These are phyloP conservation scores for Paramecium bursaria DNA, from an alignment of 73 alveolate genomes.

Conservation along the genomic window DNA sequence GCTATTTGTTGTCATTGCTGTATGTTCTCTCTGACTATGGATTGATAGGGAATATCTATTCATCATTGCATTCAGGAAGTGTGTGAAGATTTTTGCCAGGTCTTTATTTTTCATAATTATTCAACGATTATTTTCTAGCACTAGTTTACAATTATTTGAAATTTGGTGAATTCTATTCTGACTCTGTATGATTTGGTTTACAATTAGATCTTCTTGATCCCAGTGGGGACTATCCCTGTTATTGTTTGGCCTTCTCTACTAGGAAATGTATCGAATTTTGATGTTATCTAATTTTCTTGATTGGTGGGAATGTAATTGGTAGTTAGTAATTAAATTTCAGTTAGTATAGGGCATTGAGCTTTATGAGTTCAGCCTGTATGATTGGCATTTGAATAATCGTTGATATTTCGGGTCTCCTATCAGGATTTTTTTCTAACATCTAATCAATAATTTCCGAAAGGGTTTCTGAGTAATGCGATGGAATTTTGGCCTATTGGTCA, in stretches of 20 bases:
- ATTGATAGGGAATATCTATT: not conserved
- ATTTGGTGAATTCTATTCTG: constrained; percentile 19
- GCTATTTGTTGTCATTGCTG: not conserved
- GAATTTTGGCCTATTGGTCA: constrained; percentile 32
- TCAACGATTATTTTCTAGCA: not conserved
- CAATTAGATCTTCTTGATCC: not conserved
- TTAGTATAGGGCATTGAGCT: not conserved
- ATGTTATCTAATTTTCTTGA: constrained; percentile 38
- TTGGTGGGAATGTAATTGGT: not conserved
- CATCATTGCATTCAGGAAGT: constrained; percentile 36
- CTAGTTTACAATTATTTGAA: constrained; percentile 37
- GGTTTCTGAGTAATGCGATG: not conserved
- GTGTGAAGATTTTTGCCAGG: constrained; percentile 37
- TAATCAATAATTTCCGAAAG: constrained; percentile 23
- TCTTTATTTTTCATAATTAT: constrained; percentile 4
- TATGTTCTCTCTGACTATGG: constrained; percentile 29
- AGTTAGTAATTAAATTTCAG: not conserved
- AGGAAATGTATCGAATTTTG: constrained; percentile 31
- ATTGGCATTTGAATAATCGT: constrained; percentile 21
- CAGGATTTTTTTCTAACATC: constrained; percentile 47
- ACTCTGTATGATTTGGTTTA: not conserved
- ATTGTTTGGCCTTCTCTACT: constrained; percentile 29
- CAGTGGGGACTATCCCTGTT: constrained; percentile 11
- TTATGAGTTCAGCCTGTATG: not conserved
- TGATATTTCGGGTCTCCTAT: constrained; percentile 42